phyloP scores from a whole-genome alignment of 2,329 filamentous ascomycete genomes.

The Colletotrichum karsti region DNA sequence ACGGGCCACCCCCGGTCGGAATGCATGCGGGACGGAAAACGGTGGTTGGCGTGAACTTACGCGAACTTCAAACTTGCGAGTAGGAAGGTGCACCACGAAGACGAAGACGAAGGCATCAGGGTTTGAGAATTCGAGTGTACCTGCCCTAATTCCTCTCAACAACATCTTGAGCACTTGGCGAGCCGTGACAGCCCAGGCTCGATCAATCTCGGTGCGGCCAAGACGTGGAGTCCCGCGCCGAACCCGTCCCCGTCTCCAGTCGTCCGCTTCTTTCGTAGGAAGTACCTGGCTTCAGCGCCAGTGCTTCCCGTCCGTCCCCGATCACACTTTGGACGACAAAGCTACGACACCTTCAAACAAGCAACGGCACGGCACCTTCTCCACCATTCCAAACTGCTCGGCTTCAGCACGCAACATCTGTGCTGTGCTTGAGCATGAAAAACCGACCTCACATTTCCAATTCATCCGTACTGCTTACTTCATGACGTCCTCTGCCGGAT shows the following conservation, averaged over 20 bases:
- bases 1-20: background rate
- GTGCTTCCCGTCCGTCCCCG: conserved; percentile 5
- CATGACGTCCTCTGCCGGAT: background rate
- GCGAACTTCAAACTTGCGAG: background rate
- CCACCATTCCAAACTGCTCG: background rate
- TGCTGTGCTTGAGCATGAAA: background rate
- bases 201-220: background rate
- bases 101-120: background rate
- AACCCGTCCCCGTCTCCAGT: background rate
- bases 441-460: background rate
- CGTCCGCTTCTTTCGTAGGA: background rate
- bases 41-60: background rate
- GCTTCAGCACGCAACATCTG: background rate
- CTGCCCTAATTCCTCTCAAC: background rate
- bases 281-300: background rate
- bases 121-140: conserved; percentile 4
- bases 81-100: background rate
- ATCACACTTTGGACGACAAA: conserved; percentile 10
- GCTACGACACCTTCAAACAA: background rate
- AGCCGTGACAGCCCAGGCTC: background rate
- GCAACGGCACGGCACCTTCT: background rate
- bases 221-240: background rate
- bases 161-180: background rate
- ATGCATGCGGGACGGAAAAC: background rate
- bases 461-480: background rate